A percentile compares a stretch with the other conserved stretches of the same genome.
Conservation (phyloP, 306 rosid genomes). For the Astragalus glycyphyllos region DNA sequence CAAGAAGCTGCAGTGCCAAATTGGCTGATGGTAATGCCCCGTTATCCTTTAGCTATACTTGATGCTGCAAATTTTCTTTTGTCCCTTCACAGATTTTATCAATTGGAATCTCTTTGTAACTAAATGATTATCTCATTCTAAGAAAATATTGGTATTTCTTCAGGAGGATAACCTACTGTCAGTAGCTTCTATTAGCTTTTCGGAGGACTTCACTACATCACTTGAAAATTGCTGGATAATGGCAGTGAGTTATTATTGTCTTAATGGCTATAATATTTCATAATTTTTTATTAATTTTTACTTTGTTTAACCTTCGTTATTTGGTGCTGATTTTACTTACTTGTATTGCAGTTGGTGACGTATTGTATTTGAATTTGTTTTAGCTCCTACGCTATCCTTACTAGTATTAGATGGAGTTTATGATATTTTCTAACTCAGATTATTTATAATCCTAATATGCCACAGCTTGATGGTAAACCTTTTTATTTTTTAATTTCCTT, state of each 20-base stretch:
- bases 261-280: slow-evolving; percentile 14
- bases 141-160: slow-evolving; percentile 29
- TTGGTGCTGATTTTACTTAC: slow-evolving; percentile 10
- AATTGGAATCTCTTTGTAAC: background rate
- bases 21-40: slow-evolving; percentile 74
- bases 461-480: background rate
- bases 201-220: slow-evolving; percentile 63
- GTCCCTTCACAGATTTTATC: slow-evolving; percentile 3
- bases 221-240: slow-evolving; percentile 74
- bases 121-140: slow-evolving; percentile 33
- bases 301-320: slow-evolving; percentile 6
- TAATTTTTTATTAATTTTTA: background rate
- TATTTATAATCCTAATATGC: background rate
- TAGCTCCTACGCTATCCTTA: background rate
- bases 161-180: slow-evolving; percentile 78
- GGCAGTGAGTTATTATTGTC: slow-evolving; percentile 56
- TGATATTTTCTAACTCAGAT: slow-evolving; percentile 14
- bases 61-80: background rate
- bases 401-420: background rate
- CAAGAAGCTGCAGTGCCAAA: slow-evolving; percentile 74
- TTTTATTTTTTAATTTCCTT: slow-evolving; percentile 4
- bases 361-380: slow-evolving; percentile 29
- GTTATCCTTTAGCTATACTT: slow-evolving; percentile 35
- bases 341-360: slow-evolving; percentile 22
- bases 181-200: slow-evolving; percentile 80